phyloP scores from a whole-genome alignment of 306 rosid genomes.

The Calophaca sinica region DNA sequence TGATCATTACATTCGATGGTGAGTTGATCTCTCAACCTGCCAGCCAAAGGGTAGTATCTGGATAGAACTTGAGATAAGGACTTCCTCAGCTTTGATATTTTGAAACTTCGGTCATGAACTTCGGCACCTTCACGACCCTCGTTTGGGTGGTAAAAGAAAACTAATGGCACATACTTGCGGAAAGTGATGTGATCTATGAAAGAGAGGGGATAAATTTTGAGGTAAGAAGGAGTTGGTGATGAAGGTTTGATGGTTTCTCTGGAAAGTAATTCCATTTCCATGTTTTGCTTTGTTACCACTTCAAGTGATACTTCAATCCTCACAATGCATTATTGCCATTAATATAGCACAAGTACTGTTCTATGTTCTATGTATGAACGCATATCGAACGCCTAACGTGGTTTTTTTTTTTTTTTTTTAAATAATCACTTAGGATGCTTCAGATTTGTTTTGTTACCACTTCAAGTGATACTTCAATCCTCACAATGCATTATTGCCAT shows the following conservation, averaged over 20 bases:
- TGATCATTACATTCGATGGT: constrained; percentile 13
- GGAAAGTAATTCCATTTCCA: constrained; percentile 47
- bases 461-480: too few relatives aligned
- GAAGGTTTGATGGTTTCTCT: constrained; percentile 64
- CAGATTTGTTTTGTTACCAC: too few relatives aligned
- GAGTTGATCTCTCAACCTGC: constrained; percentile 47
- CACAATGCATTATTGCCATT: too few relatives aligned
- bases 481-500: too few relatives aligned
- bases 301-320: too few relatives aligned
- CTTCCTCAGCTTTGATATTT: constrained; percentile 46
- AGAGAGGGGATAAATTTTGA: constrained; percentile 39
- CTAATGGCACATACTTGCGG: constrained; percentile 42
- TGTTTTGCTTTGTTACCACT: neutral
- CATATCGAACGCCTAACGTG: too few relatives aligned
- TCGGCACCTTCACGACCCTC: neutral
- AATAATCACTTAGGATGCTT: too few relatives aligned
- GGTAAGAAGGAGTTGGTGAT: constrained; percentile 52
- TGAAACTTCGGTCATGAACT: neutral
- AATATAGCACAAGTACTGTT: too few relatives aligned
- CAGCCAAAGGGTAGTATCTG: constrained; percentile 61
- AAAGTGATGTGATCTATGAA: constrained; percentile 45
- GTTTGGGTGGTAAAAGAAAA: constrained; percentile 49
- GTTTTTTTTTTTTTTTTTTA: too few relatives aligned
- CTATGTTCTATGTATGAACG: too few relatives aligned
- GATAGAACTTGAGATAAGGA: constrained; percentile 56